Evolutionary conservation across 345 rosid species (phyloP), one percentile per base, ranked within the genome.

Genomic region (Euphorbia peplus): DNA sequence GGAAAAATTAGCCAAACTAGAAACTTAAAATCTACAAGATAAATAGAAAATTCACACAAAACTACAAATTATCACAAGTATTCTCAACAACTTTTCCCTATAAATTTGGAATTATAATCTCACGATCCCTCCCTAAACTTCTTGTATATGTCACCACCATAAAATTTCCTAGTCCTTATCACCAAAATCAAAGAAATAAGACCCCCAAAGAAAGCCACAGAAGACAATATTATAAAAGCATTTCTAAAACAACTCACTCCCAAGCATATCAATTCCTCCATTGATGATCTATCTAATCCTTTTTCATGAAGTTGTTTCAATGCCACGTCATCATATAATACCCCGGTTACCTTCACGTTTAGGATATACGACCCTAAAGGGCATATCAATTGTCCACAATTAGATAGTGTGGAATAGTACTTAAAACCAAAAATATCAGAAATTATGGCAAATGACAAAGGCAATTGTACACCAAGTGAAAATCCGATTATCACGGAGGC

Each of bases 361-460:
- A 92, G 78, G 22, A 92, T 72, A 72, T 87, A 92, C 0, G 96
- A 90, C 0, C 98, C 98, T 0, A 92, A 80, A n/a, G 98, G 98
- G 25, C 91, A 88, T 2, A 95, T 90, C 28, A 90, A 52, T 55
- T 87, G 96, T 19, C 95, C 96, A 63, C 95, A 92, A 46, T 90
- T 90, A 86, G 87, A 92, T 81, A 90, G 66, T 32, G 96, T 90
- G n/a, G 96, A 88, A 87, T 83, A 92, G 80, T 92, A 87, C 76
- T 87, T 92, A 0, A 92, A 87, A 8, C 98, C 96, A 47, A 92
- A 92, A 8, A 92, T 91, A 74, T 92, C 98, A 0, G 96, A 92
- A 35, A 90, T 90, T 66, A 92, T 90, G 2, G 95, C 87, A 60
- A 87, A 87, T 14, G 87, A 82, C 67, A 92, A 10, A 0, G 98